phyloP scores from a whole-genome alignment of 805 yeast species.

The Ogataea kodamae region DNA sequence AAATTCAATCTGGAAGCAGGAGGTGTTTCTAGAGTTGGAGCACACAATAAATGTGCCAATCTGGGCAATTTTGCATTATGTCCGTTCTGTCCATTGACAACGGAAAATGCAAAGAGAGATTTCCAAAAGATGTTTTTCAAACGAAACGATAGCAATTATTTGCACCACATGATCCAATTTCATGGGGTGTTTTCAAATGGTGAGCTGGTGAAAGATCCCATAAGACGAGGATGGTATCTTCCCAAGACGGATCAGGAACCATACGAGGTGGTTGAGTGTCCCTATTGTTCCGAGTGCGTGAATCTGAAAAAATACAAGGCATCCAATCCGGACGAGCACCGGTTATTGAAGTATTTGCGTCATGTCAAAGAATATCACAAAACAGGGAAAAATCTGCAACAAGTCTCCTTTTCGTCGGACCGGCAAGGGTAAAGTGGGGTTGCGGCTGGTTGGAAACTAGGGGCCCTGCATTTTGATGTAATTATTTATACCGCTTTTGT shows the following conservation, averaged over 20 bases:
- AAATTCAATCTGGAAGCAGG: constrained; percentile 9
- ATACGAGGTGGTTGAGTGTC: constrained; percentile 28
- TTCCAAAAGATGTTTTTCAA: constrained; percentile 23
- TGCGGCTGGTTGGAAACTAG: no score
- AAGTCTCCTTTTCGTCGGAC: constrained; percentile 10
- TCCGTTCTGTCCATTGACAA: constrained; percentile 26
- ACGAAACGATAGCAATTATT: constrained; percentile 30
- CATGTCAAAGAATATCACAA: constrained; percentile 31
- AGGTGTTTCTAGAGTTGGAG: background rate
- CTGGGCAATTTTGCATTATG: constrained; percentile 29
- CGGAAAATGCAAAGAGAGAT: constrained; percentile 17
- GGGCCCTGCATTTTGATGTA: no score
- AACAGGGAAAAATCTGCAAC: constrained; percentile 25
- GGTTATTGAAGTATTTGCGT: constrained; percentile 28
- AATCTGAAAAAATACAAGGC: constrained; percentile 22
- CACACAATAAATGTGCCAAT: constrained; percentile 11
- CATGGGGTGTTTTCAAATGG: constrained; percentile 34
- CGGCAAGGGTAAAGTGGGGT: no score
- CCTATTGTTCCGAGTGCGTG: constrained; percentile 23
- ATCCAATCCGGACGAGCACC: constrained; percentile 18
- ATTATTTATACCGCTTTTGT: no score
- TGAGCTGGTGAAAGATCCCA: constrained; percentile 25
- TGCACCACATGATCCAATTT: constrained; percentile 32
- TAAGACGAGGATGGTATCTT: constrained; percentile 22
- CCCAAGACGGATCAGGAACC: constrained; percentile 11